A percentile compares a stretch with the other conserved stretches of the same genome.
Evolutionary conservation across 306 rosid genomes (phyloP).

Genomic region (Malus orientalis): DNA sequence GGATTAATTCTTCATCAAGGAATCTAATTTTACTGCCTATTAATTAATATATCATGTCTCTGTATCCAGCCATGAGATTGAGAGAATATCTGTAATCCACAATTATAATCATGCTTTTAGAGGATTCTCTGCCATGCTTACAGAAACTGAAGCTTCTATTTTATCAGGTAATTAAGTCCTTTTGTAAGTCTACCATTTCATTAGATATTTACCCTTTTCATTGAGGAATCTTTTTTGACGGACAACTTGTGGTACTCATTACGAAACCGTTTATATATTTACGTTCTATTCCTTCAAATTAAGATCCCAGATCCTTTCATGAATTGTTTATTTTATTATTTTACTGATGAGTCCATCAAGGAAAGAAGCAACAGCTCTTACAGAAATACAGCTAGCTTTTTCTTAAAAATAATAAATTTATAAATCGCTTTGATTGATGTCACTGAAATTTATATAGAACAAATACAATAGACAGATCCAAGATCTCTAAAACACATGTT

Average conservation of each 20-base stretch:
- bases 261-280: no score
- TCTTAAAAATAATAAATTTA: no score
- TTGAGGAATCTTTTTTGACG: no score
- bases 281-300: background rate
- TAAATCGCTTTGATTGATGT: no score
- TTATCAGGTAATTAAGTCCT: constrained; percentile 49
- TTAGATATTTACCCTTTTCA: background rate
- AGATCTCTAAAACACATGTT: background rate
- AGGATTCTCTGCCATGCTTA: constrained; percentile 92
- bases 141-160: constrained; percentile 68
- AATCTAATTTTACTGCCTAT: background rate
- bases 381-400: background rate
- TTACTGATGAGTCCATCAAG: background rate
- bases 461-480: background rate
- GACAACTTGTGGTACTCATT: no score
- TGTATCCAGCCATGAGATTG: constrained; percentile 49
- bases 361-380: background rate
- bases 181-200: background rate
- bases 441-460: background rate
- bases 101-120: constrained; percentile 67
- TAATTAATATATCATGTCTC: background rate
- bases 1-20: background rate
- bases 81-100: constrained; percentile 47
- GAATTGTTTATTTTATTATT: no score
- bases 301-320: background rate